Evolutionary conservation across 257 asterid genomes (phyloP).

Genomic region (Petrea volubilis): DNA sequence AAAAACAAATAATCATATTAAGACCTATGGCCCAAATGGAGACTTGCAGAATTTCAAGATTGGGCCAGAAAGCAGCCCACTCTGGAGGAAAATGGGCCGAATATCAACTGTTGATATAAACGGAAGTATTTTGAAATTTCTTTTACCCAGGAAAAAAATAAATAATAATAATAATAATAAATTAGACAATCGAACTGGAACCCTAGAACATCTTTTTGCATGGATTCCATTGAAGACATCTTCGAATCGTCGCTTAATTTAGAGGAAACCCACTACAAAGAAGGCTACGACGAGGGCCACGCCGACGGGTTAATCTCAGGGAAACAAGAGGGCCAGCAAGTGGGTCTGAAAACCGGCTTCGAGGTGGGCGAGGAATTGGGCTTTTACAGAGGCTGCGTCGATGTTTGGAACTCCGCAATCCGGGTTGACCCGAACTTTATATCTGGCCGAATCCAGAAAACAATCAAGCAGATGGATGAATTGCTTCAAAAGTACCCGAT

Average conservation of each 20-base stretch:
- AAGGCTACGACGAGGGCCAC: constrained; percentile 62
- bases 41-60: background rate
- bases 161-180: too few relatives aligned
- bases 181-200: background rate
- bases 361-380: constrained; percentile 70
- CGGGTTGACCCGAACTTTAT: constrained; percentile 45
- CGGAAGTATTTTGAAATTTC: too few relatives aligned
- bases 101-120: background rate
- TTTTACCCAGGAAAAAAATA: too few relatives aligned
- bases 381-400: constrained; percentile 60
- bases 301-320: constrained; percentile 57
- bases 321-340: constrained; percentile 56
- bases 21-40: background rate
- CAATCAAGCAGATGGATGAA: constrained; percentile 58
- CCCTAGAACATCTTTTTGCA: constrained; percentile 1
- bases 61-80: background rate
- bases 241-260: constrained; percentile 51
- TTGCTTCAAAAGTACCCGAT: constrained; percentile 49
- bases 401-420: constrained; percentile 52
- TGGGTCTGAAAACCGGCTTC: constrained; percentile 63
- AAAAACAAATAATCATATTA: too few relatives aligned
- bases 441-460: constrained; percentile 41
- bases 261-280: constrained; percentile 54
- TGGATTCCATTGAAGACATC: constrained; percentile 52
- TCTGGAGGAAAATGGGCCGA: background rate